Evolutionary conservation across 2,329 filamentous ascomycete genomes (phyloP), one percentile per base, ranked within the genome.

Genomic region (Huntiella abstrusa): DNA sequence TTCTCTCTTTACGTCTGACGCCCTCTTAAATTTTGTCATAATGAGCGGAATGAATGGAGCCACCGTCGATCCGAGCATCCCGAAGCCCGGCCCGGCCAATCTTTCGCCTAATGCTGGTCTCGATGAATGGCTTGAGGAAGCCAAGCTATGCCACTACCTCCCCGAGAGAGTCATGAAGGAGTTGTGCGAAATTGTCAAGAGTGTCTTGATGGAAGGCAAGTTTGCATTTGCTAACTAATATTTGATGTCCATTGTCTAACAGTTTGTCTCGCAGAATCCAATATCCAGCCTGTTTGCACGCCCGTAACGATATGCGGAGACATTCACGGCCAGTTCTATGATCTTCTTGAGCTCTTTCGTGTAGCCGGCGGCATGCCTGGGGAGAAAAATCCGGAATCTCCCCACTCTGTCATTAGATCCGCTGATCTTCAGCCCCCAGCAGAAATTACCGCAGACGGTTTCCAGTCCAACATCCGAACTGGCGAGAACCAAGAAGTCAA

Each of bases 291-390:
- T n/a, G 88, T 98, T 15, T 77, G 82, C 46, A 94, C 91, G 0
- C 91, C 91, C 5, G 91, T 98, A 52, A 98, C 91, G 4, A 82
- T 98, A 52, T 96, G 91, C 58, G 91, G 91, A 59, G 91, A 98
- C 60, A 96, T 98, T 52, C 91, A 98, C 64, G 91, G 91, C 55
- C 91, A 98, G 65, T 96, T 96, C 62, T 96, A 98, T 65, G 91
- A 98, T 62, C 71, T 98, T 7, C 76, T 96, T 51, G 91, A 98
- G 67, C 77, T 98, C 43, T 98, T 98, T 64, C 81, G 87, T 46
- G 88, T 98, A 36, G 86, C 88, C 41, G 91, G 91, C 51, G 91
- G 91, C 53, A 95, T 96, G 83, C 91, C 91, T 8, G 85, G 85
- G 56, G 83, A 93, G 55, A 50, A 40, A 19, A 11, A 47, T 6